Conservation (phyloP, 1,284 basidiomycete species). For the Irpex lacteus region DNA sequence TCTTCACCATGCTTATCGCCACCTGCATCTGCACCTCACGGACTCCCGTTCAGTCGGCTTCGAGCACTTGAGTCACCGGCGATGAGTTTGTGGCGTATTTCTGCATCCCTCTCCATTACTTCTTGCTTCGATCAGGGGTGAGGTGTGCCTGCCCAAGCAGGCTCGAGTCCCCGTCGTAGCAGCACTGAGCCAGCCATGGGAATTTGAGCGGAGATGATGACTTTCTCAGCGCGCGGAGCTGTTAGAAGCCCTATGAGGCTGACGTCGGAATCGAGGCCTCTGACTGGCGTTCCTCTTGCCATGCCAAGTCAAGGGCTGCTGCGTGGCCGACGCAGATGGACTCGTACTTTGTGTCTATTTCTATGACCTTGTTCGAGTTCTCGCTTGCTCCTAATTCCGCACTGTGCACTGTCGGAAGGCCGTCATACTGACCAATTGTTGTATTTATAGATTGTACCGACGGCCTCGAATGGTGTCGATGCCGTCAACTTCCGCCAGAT, state of each 20-base stretch:
- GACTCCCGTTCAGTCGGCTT: background rate
- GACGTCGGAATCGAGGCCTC: background rate
- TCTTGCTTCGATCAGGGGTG: background rate
- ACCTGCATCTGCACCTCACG: background rate
- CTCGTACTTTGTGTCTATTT: too few species aligned
- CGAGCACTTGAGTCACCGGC: background rate
- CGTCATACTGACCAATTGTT: background rate
- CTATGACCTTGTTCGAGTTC: too few species aligned
- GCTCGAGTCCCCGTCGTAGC: too few species aligned
- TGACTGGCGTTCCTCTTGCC: background rate
- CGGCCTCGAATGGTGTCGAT: slow-evolving; percentile 79
- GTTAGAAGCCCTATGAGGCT: background rate
- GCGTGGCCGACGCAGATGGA: too few species aligned
- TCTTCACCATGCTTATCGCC: background rate
- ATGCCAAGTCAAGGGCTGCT: too few species aligned
- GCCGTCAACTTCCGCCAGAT: slow-evolving; percentile 90
- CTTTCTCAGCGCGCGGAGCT: background rate
- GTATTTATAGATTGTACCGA: slow-evolving; percentile 73
- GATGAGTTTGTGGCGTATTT: slow-evolving; percentile 10
- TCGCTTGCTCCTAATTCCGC: too few species aligned
- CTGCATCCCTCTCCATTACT: background rate
- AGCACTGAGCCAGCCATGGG: background rate
- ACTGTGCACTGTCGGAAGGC: background rate
- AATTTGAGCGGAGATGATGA: background rate
- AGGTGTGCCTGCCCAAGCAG: background rate